A percentile compares a stretch with the other conserved stretches of the same genome.
Evolutionary conservation across 495 filamentous ascomycete genomes (phyloP).

Genomic region (Copromyces sp.): DNA sequence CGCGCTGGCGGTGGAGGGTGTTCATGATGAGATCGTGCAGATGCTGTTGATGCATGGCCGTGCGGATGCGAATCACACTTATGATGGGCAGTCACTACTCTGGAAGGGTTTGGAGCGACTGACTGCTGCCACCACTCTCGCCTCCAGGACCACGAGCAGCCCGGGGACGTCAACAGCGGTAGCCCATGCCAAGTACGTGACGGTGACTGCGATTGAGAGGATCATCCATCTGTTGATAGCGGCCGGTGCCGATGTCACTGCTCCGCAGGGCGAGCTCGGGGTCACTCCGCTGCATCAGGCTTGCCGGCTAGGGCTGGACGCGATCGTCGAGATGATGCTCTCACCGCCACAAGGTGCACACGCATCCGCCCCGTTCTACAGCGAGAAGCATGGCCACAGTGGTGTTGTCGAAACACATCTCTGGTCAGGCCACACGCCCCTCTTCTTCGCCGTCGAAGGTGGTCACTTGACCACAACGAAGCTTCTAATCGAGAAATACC

Average conservation of each 20-base stretch:
- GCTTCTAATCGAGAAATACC: constrained; percentile 17
- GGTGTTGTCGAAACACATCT: constrained; percentile 5
- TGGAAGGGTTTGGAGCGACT: constrained; percentile 1
- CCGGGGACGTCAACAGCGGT: neutral
- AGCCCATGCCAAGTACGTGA: neutral
- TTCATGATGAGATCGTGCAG: constrained; percentile 20
- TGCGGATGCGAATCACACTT: constrained; percentile 18
- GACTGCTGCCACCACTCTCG: neutral
- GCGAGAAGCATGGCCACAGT: constrained; percentile 2
- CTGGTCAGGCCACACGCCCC: constrained; percentile 9
- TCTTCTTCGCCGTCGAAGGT: constrained; percentile 21
- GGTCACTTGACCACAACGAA: constrained; percentile 20
- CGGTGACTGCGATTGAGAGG: neutral
- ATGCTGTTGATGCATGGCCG: constrained; percentile 15
- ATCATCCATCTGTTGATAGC: constrained; percentile 5
- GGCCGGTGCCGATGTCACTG: neutral
- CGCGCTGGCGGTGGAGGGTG: constrained; percentile 21
- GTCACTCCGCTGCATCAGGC: constrained; percentile 11
- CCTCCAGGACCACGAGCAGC: neutral
- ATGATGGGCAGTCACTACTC: constrained; percentile 2
- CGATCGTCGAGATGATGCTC: constrained; percentile 5
- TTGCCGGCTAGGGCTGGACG: constrained; percentile 4
- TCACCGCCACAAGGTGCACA: neutral
- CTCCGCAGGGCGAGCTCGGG: constrained; percentile 3
- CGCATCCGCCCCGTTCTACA: neutral